Base-by-base conservation (phyloP, 2,329 filamentous ascomycete genomes). In the Fusarium fracticaudum region DNA sequence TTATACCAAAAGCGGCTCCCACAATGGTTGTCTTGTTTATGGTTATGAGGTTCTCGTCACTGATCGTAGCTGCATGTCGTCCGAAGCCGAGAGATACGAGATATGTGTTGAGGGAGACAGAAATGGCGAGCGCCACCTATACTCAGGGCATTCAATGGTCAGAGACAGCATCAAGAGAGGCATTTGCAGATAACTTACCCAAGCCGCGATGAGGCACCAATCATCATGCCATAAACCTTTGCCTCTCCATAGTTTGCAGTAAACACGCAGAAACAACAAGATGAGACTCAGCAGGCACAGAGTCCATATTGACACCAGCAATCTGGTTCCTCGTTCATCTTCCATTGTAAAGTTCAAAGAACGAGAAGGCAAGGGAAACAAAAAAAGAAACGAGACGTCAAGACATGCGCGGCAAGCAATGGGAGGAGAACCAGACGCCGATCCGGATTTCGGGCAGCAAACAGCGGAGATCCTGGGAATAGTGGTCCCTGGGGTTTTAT, bases 181-280 rank as follows among this genome's bases (percentile, higher is more conserved):
- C 17, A 37, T 38, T 13, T 50, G 35, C 29, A 41, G 47, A 53
- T 9, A 37, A 80, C 81, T 41, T 79, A 83, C 81, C 81, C 81
- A 82, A 17, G 81, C 74, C 15, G 71, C 66, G n/a, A 83, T 77
- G 53, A 84, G 71, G 22, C 81, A 53, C 68, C 81, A 79, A 69
- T 84, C 82, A 64, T 84, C 82, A 78, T 81, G 82, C 80, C 81
- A 84, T 33, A 84, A 41, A 51, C 81, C 82, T 41, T 79, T 77
- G 4, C 78, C 79, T 18, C 81, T 78, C 75, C 79, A 80, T 35
- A 79, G 54, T 57, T 84, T 84, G 77, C 81, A 84, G 76, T 84
- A 84, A 37, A 83, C 59, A 11, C 82, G 77, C 24, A 83, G 60
- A 17, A 72, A 69, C 9, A 84, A 63, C 22, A 83, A 50, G 2